phyloP scores from a whole-genome alignment of 768 basidiomycete species.

The Butyriboletus loyo region DNA sequence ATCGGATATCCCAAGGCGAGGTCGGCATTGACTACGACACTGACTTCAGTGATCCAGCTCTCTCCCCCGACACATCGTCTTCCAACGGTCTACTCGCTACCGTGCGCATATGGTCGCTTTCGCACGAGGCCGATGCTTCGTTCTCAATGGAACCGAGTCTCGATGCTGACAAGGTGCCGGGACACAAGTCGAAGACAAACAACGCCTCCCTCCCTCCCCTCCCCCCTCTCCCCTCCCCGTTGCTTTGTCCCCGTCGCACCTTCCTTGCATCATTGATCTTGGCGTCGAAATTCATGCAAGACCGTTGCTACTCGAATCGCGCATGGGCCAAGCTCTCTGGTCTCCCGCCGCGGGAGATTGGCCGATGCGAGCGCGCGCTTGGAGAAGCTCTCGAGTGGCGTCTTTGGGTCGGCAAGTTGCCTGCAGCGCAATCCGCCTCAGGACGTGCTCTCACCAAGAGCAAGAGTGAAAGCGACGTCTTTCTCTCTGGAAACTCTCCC shows the following conservation, averaged over 20 bases:
- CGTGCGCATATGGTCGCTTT: constrained; percentile 38
- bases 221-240: constrained; percentile 64
- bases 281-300: constrained; percentile 91
- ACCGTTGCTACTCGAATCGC: constrained; percentile 88
- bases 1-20: constrained; percentile 42
- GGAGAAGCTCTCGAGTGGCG: constrained; percentile 86
- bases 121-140: constrained; percentile 11
- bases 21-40: constrained; percentile 43
- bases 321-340: constrained; percentile 96
- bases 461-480: constrained; percentile 48
- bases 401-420: constrained; percentile 85
- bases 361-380: constrained; percentile 83
- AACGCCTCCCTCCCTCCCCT: constrained; percentile 31
- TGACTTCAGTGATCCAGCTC: constrained; percentile 25
- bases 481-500: neutral
- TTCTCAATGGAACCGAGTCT: constrained; percentile 16
- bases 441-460: constrained; percentile 44
- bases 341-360: constrained; percentile 79
- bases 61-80: constrained; percentile 3
- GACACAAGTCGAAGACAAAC: constrained; percentile 11
- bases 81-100: constrained; percentile 40
- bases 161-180: constrained; percentile 7
- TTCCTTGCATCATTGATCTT: constrained; percentile 87
- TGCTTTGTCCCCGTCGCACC: constrained; percentile 84
- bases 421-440: constrained; percentile 32